Conservation (phyloP, 202 grass and related monocot genomes). For the Musa balbisiana region DNA sequence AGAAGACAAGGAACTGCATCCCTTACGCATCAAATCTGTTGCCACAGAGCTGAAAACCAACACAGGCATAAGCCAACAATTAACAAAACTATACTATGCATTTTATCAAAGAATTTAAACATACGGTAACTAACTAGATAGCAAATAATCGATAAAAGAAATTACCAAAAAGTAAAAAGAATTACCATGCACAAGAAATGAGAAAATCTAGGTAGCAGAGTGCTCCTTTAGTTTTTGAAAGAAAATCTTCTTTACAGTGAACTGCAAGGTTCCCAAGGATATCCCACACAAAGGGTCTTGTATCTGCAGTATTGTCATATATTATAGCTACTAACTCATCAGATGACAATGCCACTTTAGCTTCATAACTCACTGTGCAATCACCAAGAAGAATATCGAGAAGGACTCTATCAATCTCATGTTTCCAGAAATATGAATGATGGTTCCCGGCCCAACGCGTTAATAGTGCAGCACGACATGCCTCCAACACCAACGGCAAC, state of each 20-base stretch:
- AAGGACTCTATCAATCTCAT: constrained; percentile 54
- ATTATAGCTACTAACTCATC: constrained; percentile 31
- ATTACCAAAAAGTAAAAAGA: not conserved
- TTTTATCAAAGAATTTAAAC: not conserved
- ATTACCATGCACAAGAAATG: constrained; percentile 85
- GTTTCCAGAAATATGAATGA: constrained; percentile 59
- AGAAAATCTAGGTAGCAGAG: constrained; percentile 38
- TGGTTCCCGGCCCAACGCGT: constrained; percentile 54
- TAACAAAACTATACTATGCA: not conserved
- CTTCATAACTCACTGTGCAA: constrained; percentile 22
- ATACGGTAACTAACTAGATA: not conserved
- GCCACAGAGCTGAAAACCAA: constrained; percentile 39
- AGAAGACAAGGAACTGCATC: constrained; percentile 31
- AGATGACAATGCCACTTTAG: constrained; percentile 17
- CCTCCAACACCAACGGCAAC: constrained; percentile 50
- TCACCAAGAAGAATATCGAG: constrained; percentile 41
- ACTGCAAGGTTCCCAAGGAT: constrained; percentile 60
- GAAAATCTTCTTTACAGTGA: constrained; percentile 30
- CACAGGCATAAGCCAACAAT: constrained; percentile 8
- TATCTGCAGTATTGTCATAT: constrained; percentile 41
- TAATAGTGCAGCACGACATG: constrained; percentile 50
- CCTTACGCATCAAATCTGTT: constrained; percentile 33
- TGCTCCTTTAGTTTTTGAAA: constrained; percentile 23
- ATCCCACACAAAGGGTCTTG: constrained; percentile 61
- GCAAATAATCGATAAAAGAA: not conserved